These are phyloP conservation scores for Eutrema yunnanense DNA, from an alignment of 345 rosid species.

Conservation along the genomic window DNA sequence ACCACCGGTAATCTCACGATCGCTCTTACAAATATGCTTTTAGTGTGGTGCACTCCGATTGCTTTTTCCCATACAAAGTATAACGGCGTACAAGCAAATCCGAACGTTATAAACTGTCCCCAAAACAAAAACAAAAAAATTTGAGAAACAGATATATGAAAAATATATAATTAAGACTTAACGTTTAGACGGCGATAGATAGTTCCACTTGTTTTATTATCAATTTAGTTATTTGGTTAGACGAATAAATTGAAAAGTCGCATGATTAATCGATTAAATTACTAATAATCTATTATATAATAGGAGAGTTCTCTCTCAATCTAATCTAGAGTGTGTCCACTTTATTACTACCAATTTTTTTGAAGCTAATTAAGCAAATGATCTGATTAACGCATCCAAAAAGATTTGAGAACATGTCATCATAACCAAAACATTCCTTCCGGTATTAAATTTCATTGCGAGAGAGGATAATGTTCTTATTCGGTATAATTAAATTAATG, in stretches of 20 bases:
- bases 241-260: not conserved
- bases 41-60: constrained; percentile 92
- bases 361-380: not conserved
- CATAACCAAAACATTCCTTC: not conserved
- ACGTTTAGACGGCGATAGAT: not conserved
- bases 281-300: not conserved
- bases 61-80: constrained; percentile 99
- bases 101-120: constrained; percentile 86
- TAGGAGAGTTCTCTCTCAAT: no score
- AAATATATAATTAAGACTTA: no score
- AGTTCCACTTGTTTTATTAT: not conserved
- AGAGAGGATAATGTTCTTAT: not conserved
- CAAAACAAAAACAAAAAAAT: not conserved
- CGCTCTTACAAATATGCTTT: constrained; percentile 75
- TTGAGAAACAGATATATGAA: not conserved
- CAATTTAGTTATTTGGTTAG: no score
- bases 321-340: no score
- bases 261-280: not conserved
- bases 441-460: not conserved
- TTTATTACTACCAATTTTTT: no score
- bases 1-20: constrained; percentile 89
- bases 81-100: constrained; percentile 92
- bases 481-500: not conserved
- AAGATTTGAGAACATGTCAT: not conserved
- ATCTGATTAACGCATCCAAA: not conserved